Evolutionary conservation across 352 stramenopile species (phyloP), one percentile per base, ranked within the genome.

Genomic region (Pythium aristosporum): DNA sequence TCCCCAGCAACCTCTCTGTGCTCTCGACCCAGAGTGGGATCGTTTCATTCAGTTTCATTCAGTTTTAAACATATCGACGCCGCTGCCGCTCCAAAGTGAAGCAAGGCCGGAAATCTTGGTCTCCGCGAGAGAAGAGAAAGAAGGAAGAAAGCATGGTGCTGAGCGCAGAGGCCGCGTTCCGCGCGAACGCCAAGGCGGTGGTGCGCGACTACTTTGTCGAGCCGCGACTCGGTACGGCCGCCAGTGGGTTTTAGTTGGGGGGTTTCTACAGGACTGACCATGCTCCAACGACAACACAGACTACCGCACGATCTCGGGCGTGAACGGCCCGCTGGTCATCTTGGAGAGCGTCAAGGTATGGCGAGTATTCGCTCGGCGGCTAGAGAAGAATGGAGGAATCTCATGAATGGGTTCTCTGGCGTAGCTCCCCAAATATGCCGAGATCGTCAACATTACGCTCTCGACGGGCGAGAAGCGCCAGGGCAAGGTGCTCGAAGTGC

Each of bases 321-420:
- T 99, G 25, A 99, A 99, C 72, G 97, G 98, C 63, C 98, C 98
- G 64, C 79, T 99, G 51, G 98, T 99, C 23, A 98, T 99, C 65
- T 84, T 99, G 57, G 97, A 99, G 76, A 99, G 99, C 82, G 98
- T 99, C 57, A 99, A 99, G 86, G 89, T 98, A n/a, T n/a, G n/a
- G n/a, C n/a, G n/a, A n/a, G n/a, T n/a, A n/a, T n/a, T n/a, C n/a
- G n/a, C n/a, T n/a, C n/a, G n/a, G n/a, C n/a, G n/a, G n/a, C n/a
- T n/a, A n/a, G 36, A 41, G 39, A 18, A 46, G 39, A 46, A 16
- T 12, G 8, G 43, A 28, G 9, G 18, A 28, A 49, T 30, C n/a
- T 44, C 9, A 3, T 52, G 4, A 46, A 18, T 21, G 13, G 13
- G 5, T 46, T 46, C 52, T 16, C 8, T 44, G 6, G 28, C 61